Evolutionary conservation across 2,329 filamentous ascomycete species (phyloP).

Genomic region (Ceratocystis ficicola): DNA sequence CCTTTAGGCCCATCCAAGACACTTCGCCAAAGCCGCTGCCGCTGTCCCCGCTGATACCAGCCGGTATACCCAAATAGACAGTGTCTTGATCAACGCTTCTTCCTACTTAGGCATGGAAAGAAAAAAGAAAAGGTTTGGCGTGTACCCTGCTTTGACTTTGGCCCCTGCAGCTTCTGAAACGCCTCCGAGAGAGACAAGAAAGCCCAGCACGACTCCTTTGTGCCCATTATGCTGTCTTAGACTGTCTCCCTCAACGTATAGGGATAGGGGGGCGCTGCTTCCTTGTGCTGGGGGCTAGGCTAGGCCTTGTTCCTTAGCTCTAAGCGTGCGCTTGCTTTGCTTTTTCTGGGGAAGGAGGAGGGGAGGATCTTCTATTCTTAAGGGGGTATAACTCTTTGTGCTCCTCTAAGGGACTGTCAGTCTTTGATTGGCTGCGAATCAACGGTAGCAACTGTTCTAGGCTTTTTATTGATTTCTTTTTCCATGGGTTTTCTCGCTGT

Average conservation of each 20-base stretch:
- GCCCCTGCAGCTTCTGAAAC: conserved; percentile 8
- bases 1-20: not conserved
- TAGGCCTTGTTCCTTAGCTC: not conserved
- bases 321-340: not conserved
- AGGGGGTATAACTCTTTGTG: not conserved
- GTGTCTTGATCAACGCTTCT: too few relatives aligned
- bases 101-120: too few relatives aligned
- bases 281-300: not conserved
- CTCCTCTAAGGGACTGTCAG: not conserved
- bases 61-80: not conserved
- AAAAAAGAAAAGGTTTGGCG: not conserved
- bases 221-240: not conserved
- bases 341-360: not conserved
- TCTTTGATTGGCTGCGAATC: conserved; percentile 4
- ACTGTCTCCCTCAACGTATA: not conserved
- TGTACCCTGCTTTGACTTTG: not conserved
- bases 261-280: not conserved
- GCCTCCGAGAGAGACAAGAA: not conserved
- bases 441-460: not conserved
- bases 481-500: not conserved
- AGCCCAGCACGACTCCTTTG: not conserved
- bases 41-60: not conserved
- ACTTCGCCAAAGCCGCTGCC: not conserved
- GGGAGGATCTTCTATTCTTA: not conserved
- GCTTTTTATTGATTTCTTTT: not conserved